Conservation (phyloP, 768 basidiomycete genomes). For the Lactifluus subvellereus region DNA sequence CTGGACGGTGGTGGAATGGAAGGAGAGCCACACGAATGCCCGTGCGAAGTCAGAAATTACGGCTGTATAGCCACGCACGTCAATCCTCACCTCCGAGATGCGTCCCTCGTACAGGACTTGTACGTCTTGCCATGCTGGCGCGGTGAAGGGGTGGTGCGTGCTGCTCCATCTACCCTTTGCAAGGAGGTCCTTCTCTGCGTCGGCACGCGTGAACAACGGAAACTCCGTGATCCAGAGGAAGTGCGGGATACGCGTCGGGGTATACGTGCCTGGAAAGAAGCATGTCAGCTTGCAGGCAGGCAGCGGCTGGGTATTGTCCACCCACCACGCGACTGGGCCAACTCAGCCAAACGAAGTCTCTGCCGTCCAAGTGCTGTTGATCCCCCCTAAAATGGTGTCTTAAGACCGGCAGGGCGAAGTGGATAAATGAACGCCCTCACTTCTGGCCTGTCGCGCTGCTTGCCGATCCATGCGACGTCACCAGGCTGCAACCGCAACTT, state of each 20-base stretch:
- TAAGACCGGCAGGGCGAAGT: constrained; percentile 5
- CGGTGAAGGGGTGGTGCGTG: constrained; percentile 94
- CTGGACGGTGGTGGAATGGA: constrained; percentile 33
- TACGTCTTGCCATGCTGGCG: constrained; percentile 89
- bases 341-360: constrained; percentile 59
- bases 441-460: constrained; percentile 11
- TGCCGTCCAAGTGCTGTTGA: constrained; percentile 75
- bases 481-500: constrained; percentile 13
- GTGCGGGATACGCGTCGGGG: constrained; percentile 54
- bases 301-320: constrained; percentile 19
- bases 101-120: constrained; percentile 66
- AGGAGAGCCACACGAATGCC: constrained; percentile 9
- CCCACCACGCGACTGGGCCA: constrained; percentile 59
- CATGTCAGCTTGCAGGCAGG: not conserved
- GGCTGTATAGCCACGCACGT: constrained; percentile 32
- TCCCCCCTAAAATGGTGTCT: constrained; percentile 54
- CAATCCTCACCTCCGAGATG: constrained; percentile 42
- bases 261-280: constrained; percentile 45
- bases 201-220: constrained; percentile 82
- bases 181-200: constrained; percentile 81
- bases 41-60: constrained; percentile 23
- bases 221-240: constrained; percentile 97
- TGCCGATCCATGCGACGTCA: constrained; percentile 23
- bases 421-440: not conserved
- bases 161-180: constrained; percentile 88